A percentile compares a stretch with the other conserved stretches of the same genome.
These are phyloP conservation scores for Salix dunnii DNA, from an alignment of 345 rosid genomes.

Conservation along the genomic window DNA sequence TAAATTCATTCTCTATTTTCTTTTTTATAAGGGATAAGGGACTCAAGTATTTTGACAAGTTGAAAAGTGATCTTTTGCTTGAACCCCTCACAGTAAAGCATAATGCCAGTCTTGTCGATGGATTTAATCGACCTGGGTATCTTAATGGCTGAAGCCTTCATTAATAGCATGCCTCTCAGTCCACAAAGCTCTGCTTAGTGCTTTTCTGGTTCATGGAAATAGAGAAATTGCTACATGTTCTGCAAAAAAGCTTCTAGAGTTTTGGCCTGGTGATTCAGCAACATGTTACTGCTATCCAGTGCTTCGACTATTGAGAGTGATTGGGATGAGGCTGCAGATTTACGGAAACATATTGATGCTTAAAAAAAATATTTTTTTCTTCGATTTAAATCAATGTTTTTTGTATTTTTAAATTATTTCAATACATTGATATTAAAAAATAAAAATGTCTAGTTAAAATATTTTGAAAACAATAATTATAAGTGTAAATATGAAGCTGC, in stretches of 20 bases:
- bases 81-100: constrained; percentile 33
- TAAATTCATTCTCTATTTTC: too few species aligned
- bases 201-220: constrained; percentile 40
- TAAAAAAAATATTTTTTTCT: too few species aligned
- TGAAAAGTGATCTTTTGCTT: constrained; percentile 10
- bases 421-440: too few species aligned
- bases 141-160: constrained; percentile 34
- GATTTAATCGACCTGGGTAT: constrained; percentile 38
- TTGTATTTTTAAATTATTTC: too few species aligned
- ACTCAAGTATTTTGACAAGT: constrained; percentile 31
- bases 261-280: constrained; percentile 36
- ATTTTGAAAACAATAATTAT: too few species aligned
- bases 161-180: constrained; percentile 27
- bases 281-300: constrained; percentile 33
- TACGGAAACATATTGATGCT: background rate
- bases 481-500: background rate
- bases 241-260: constrained; percentile 32
- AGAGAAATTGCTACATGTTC: constrained; percentile 29
- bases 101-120: constrained; percentile 30
- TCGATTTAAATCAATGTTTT: too few species aligned
- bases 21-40: too few species aligned
- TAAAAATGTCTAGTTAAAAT: too few species aligned
- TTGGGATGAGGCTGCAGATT: constrained; percentile 31
- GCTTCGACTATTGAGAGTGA: constrained; percentile 10
- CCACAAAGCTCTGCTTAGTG: constrained; percentile 35